These are phyloP conservation scores for Penicillium cosmopolitanum DNA, from an alignment of 495 filamentous ascomycete species.

Conservation along the genomic window DNA sequence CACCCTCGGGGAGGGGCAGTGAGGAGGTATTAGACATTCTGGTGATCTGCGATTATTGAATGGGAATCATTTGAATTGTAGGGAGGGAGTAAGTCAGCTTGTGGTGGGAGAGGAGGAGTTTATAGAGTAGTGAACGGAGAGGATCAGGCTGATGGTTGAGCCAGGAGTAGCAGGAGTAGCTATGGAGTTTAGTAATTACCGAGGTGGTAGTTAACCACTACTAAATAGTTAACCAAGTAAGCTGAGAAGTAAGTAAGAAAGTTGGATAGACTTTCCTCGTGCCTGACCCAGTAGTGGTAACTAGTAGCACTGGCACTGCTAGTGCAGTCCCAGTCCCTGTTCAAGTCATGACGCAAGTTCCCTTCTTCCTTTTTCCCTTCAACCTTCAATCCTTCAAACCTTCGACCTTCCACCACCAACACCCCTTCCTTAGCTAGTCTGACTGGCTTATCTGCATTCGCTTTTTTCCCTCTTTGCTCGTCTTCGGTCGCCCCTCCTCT, in stretches of 20 bases:
- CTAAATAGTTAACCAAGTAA: too few relatives aligned
- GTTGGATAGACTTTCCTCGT: too few relatives aligned
- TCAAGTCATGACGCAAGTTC: conserved; percentile 41
- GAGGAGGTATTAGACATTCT: conserved; percentile 26
- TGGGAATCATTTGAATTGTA: neutral
- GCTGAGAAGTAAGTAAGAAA: too few relatives aligned
- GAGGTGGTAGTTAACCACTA: too few relatives aligned
- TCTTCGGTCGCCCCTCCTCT: neutral
- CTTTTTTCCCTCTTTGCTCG: neutral
- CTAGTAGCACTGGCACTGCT: neutral
- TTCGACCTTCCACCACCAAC: neutral
- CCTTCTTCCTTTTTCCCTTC: conserved; percentile 10
- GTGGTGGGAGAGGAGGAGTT: neutral
- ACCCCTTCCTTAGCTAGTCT: neutral
- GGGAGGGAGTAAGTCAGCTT: neutral
- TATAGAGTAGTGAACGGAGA: neutral
- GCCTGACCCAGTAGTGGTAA: too few relatives aligned
- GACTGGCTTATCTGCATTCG: conserved; percentile 7
- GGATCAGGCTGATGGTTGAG: too few relatives aligned
- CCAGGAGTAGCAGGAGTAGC: too few relatives aligned
- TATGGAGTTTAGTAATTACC: too few relatives aligned
- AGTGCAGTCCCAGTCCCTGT: conserved; percentile 1
- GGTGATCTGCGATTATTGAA: neutral
- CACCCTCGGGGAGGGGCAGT: conserved; percentile 57
- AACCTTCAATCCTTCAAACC: conserved; percentile 1